Evolutionary conservation across 2,329 filamentous ascomycete genomes (phyloP), one percentile per base, ranked within the genome.

Genomic region (Penicillium hordei): DNA sequence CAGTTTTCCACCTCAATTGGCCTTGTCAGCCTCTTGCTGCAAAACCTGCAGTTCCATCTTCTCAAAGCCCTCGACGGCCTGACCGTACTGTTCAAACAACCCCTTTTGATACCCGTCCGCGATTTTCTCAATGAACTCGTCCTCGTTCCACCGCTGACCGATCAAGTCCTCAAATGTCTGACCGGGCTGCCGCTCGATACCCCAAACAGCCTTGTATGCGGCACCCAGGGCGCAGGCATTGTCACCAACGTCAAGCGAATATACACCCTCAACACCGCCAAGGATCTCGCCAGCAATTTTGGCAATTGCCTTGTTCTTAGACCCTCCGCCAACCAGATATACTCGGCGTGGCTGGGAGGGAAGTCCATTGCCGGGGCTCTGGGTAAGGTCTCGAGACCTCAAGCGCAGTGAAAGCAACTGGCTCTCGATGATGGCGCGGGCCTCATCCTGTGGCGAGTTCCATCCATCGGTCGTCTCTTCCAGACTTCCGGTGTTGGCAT

Each of bases 131-230:
- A 96, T 88, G 63, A 93, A 91, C 0, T 87, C 87, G 64, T 89
- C 87, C 76, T 96, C 93, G 60, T 85, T 86, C 94, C 94, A 99
- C 61, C 94, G 82, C 70, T 80, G 80, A 8, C 89, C 91, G 60
- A 99, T 88, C 62, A 96, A 81, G 60, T 93, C 88, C 72, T 97
- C 94, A 77, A 97, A 97, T 4, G 83, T 90, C 82, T 96, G 87
- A 19, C 80, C 82, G 0, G 66, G 73, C 25, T 75, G 74, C 48
- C 90, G 80, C 79, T 94, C 91, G 55, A 91, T 81, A 1, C 89
- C 92, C 94, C 94, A 99, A 0, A 96, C 87, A 15, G 94, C 93
- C 78, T 97, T 97, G 78, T 97, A 97, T 27, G 93, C 93, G 7
- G 91, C 91, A 15, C 94, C 94, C 15, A 97, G 78, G 12, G 93